Percentiles rank a stretch among this genome's conserved stretches.
These are phyloP conservation scores for Detonula confervacea DNA, from an alignment of 352 stramenopile species.

Conservation along the genomic window DNA sequence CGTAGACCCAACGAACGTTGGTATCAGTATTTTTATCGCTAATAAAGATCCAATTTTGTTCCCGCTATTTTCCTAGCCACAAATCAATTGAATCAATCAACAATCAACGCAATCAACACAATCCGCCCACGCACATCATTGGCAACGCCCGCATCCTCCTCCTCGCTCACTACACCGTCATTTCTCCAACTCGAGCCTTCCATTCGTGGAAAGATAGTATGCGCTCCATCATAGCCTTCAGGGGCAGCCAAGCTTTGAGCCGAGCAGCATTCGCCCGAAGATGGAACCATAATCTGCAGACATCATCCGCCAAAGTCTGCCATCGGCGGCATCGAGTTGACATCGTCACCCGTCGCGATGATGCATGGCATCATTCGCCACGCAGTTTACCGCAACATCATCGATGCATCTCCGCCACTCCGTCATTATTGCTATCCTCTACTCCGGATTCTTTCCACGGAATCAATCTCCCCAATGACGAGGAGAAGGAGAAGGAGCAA, in stretches of 20 bases:
- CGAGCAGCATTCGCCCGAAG: neutral
- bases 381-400: neutral
- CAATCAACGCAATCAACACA: too few relatives aligned
- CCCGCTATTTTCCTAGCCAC: too few relatives aligned
- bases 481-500: neutral
- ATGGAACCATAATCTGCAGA: neutral
- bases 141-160: neutral
- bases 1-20: too few relatives aligned
- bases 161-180: neutral
- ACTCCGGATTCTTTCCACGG: constrained; percentile 23
- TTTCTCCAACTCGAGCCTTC: neutral
- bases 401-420: constrained; percentile 2
- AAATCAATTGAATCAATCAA: too few relatives aligned
- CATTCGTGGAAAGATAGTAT: too few relatives aligned
- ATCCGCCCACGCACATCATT: too few relatives aligned
- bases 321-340: neutral
- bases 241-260: neutral
- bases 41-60: too few relatives aligned
- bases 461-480: constrained; percentile 3
- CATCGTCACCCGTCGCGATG: neutral
- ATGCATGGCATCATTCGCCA: neutral
- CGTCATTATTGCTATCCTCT: neutral
- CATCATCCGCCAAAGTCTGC: neutral
- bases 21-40: too few relatives aligned
- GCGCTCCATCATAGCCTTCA: constrained; percentile 6